Percentiles rank a stretch among this genome's conserved stretches.
These are phyloP conservation scores for Myotisia sp. DNA, from an alignment of 2,329 filamentous ascomycete species.

Conservation along the genomic window DNA sequence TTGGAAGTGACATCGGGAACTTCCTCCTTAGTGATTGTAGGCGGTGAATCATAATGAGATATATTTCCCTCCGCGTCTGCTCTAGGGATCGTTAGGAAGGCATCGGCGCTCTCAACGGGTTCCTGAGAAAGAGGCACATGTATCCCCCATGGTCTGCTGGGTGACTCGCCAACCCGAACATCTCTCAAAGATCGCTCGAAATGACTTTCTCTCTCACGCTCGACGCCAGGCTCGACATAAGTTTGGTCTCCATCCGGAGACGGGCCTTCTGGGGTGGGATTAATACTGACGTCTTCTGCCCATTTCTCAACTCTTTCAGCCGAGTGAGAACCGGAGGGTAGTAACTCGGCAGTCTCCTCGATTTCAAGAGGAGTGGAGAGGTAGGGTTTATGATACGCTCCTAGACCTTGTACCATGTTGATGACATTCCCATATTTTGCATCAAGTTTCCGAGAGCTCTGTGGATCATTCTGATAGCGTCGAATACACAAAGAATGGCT, in stretches of 20 bases:
- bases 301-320: slow-evolving; percentile 69
- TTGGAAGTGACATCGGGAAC: background rate
- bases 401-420: slow-evolving; percentile 86
- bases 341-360: slow-evolving; percentile 19
- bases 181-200: slow-evolving; percentile 81
- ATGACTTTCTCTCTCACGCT: slow-evolving; percentile 53
- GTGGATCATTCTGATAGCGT: slow-evolving; percentile 74
- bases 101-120: slow-evolving; percentile 19
- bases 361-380: slow-evolving; percentile 45
- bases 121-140: slow-evolving; percentile 51
- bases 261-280: slow-evolving; percentile 23
- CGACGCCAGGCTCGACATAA: slow-evolving; percentile 31
- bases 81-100: slow-evolving; percentile 1
- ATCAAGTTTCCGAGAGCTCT: slow-evolving; percentile 74
- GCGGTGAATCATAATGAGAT: slow-evolving; percentile 1
- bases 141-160: slow-evolving; percentile 86
- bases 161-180: slow-evolving; percentile 83
- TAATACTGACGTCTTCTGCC: slow-evolving; percentile 61
- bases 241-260: slow-evolving; percentile 15
- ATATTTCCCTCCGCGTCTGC: no score
- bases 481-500: slow-evolving; percentile 88
- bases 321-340: slow-evolving; percentile 30
- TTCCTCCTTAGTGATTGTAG: background rate
- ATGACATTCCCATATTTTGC: slow-evolving; percentile 86
- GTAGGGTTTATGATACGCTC: slow-evolving; percentile 76